Base-by-base conservation (phyloP, 768 basidiomycete species). In the Tylopilus balloui region DNA sequence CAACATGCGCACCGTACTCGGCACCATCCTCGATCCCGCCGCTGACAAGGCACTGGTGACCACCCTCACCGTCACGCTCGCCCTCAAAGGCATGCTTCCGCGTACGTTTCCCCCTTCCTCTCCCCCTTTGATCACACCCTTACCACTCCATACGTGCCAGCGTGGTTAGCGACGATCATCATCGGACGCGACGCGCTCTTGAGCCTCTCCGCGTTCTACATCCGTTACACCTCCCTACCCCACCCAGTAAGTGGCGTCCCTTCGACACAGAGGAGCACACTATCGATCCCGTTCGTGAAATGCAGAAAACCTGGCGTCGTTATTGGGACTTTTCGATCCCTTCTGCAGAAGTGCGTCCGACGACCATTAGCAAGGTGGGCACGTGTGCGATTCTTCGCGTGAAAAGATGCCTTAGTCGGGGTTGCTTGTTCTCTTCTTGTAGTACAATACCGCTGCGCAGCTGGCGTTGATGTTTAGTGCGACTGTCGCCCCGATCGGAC, bases 281-380 rank as follows among this genome's bases (percentile, higher is more conserved):
- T 34, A 57, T 36, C 48, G 15, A 37, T 36, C 25, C 39, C 20
- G 3, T 48, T 29, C 53, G 32, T 39, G 36, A 37, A n/a, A 38
- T 38, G 12, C 66, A 94, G 88, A 90, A 91, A 91, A 96, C 93
- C 0, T 86, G 92, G 62, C 65, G 72, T 21, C 81, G 96, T 28
- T 99, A 98, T 69, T 99, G 94, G 90, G 90, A 97, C 64, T 91
- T 96, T 54, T 88, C 89, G 10, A 82, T 96, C 43, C 92, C 96
- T 2, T 95, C 93, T 1, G 95, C 92, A 1, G 94, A 96, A 68
- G 92, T 98, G 12, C 81, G 81, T 25, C 95, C 95, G 0, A 98
- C 96, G 11, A 69, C 69, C n/a, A 93, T 99, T 43, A 95, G 92
- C 75, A 98, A 95, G 75, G 90, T 87, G 34, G 35, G 50, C 44